phyloP scores from a whole-genome alignment of 2,329 filamentous ascomycete genomes.

The Colletotrichum viniferum region DNA sequence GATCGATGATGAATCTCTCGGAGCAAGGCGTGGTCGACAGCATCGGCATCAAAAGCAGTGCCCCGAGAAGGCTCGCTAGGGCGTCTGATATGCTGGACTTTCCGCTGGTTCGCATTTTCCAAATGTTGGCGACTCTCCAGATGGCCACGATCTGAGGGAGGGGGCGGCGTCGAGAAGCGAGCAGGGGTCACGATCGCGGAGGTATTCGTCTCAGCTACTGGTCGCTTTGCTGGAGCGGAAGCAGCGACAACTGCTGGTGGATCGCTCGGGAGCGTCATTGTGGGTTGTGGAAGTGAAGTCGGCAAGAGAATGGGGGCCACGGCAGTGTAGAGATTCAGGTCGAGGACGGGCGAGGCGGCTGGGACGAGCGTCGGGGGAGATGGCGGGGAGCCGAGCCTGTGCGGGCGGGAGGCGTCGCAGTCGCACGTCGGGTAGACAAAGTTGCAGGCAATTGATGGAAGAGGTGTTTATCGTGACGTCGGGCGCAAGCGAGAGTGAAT shows the following conservation, averaged over 20 bases:
- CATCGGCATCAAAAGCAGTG: slow-evolving; percentile 52
- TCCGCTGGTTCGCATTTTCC: slow-evolving; percentile 37
- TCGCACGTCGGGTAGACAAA: not conserved
- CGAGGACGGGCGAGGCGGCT: not conserved
- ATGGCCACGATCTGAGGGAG: slow-evolving; percentile 46
- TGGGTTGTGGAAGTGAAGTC: slow-evolving; percentile 7
- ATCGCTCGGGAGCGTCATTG: slow-evolving; percentile 40
- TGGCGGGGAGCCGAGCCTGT: slow-evolving; percentile 5
- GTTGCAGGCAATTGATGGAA: not conserved
- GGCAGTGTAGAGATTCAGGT: not conserved
- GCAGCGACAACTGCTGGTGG: slow-evolving; percentile 24
- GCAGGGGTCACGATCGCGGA: slow-evolving; percentile 36
- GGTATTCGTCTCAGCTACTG: slow-evolving; percentile 37
- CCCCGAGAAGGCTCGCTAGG: slow-evolving; percentile 38
- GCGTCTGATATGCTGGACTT: slow-evolving; percentile 37
- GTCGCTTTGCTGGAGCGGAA: slow-evolving; percentile 32
- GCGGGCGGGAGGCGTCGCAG: not conserved
- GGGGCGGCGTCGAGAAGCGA: slow-evolving; percentile 49
- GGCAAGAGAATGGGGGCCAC: slow-evolving; percentile 20
- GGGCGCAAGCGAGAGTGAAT: not conserved
- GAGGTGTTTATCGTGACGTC: not conserved
- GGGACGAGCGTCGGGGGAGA: not conserved
- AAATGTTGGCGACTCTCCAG: slow-evolving; percentile 45
- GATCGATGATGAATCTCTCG: slow-evolving; percentile 56
- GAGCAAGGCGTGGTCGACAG: slow-evolving; percentile 54